Conservation (phyloP, 164 flowering plant species). For the Saururus chinensis region DNA sequence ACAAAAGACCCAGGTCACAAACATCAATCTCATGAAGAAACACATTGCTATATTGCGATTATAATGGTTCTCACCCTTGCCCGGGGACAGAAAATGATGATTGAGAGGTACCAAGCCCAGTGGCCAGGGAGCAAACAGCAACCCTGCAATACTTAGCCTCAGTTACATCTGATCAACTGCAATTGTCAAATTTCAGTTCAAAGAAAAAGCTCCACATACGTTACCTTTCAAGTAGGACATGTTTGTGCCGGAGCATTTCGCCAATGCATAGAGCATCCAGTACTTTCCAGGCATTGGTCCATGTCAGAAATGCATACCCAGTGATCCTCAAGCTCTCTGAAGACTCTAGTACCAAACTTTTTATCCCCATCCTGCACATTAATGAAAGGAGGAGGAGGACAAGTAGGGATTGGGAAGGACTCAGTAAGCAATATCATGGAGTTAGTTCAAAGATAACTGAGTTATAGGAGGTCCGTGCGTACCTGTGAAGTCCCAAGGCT, state of each 20-base stretch:
- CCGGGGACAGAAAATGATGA: slow-evolving; percentile 11
- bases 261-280: slow-evolving; percentile 54
- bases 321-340: slow-evolving; percentile 33
- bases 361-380: slow-evolving; percentile 23
- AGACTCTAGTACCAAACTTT: slow-evolving; percentile 55
- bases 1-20: not conserved
- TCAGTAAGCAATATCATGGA: too few species aligned
- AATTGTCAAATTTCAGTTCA: not conserved
- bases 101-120: slow-evolving; percentile 14
- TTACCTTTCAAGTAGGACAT: slow-evolving; percentile 27
- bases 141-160: not conserved
- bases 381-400: too few species aligned
- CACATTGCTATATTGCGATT: too few species aligned
- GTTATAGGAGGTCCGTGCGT: too few species aligned
- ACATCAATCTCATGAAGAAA: not conserved
- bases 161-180: not conserved
- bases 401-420: too few species aligned
- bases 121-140: slow-evolving; percentile 4
- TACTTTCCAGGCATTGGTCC: slow-evolving; percentile 70
- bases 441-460: too few species aligned
- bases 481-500: too few species aligned
- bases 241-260: slow-evolving; percentile 31
- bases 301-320: slow-evolving; percentile 38
- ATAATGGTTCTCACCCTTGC: slow-evolving; percentile 11
- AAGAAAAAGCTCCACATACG: not conserved